These are phyloP conservation scores for Bacidia gigantensis DNA, from an alignment of 495 filamentous ascomycete genomes.

Conservation along the genomic window DNA sequence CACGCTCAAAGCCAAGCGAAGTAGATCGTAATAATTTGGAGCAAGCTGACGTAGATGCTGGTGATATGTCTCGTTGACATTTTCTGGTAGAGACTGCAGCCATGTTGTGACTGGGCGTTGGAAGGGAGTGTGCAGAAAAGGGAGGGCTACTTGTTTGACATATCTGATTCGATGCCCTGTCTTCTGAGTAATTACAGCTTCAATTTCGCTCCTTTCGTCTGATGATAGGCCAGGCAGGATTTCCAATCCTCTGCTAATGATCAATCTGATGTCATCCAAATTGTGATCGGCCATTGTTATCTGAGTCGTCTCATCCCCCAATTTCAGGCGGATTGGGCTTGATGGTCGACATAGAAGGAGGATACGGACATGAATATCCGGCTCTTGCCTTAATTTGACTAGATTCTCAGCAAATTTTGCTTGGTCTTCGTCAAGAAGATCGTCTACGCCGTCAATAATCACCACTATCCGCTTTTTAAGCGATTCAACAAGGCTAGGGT, in stretches of 20 bases:
- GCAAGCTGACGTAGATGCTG: constrained; percentile 7
- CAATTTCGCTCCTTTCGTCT: not conserved
- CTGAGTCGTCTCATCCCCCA: constrained; percentile 1
- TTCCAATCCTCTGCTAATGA: not conserved
- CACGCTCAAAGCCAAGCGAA: constrained; percentile 1
- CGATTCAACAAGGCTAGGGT: not conserved
- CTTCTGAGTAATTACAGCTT: constrained; percentile 3
- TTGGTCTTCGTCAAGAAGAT: constrained; percentile 1
- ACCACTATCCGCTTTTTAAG: constrained; percentile 2
- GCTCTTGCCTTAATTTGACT: not conserved
- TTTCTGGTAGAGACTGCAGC: constrained; percentile 1
- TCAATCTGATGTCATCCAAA: not conserved
- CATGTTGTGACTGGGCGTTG: constrained; percentile 4
- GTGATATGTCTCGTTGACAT: constrained; percentile 9
- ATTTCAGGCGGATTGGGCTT: constrained; percentile 4
- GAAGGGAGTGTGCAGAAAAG: constrained; percentile 6
- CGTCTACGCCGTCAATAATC: constrained; percentile 1
- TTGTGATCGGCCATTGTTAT: not conserved
- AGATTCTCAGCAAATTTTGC: constrained; percentile 2
- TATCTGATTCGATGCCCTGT: constrained; percentile 8
- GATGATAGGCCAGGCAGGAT: not conserved
- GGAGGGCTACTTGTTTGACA: constrained; percentile 7
- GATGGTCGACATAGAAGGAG: constrained; percentile 7
- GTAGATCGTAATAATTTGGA: constrained; percentile 3
- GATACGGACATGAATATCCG: constrained; percentile 3